phyloP scores from a whole-genome alignment of 352 stramenopile species.

The Pythium aphanidermatum region DNA sequence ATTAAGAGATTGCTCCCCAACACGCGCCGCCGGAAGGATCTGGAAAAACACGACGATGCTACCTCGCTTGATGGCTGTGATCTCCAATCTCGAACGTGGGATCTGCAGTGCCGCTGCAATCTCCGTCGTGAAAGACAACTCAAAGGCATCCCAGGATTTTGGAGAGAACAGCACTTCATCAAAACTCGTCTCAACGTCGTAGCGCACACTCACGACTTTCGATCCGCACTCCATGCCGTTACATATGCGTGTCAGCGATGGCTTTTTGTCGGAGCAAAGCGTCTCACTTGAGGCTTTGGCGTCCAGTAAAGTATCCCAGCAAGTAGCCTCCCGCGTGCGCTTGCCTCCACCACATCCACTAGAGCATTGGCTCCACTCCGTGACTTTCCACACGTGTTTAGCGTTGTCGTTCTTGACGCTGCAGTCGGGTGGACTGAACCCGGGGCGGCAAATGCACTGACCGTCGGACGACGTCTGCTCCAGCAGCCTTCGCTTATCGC shows the following conservation, averaged over 20 bases:
- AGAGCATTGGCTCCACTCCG: slow-evolving; percentile 45
- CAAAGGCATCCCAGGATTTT: slow-evolving; percentile 44
- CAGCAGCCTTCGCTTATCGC: not conserved
- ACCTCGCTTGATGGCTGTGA: slow-evolving; percentile 43
- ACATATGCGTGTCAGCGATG: slow-evolving; percentile 55
- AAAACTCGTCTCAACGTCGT: slow-evolving; percentile 70
- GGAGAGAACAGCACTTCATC: slow-evolving; percentile 66
- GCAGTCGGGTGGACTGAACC: slow-evolving; percentile 58
- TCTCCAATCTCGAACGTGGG: slow-evolving; percentile 41
- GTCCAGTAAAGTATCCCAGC: slow-evolving; percentile 27
- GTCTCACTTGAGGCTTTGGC: slow-evolving; percentile 19
- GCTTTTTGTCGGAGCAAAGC: slow-evolving; percentile 34
- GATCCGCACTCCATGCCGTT: slow-evolving; percentile 74
- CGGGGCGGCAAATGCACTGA: slow-evolving; percentile 57
- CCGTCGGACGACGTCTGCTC: slow-evolving; percentile 13
- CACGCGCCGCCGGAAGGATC: slow-evolving; percentile 50
- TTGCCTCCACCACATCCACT: slow-evolving; percentile 61
- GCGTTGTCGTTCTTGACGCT: slow-evolving; percentile 38
- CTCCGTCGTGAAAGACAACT: slow-evolving; percentile 59
- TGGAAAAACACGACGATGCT: slow-evolving; percentile 66
- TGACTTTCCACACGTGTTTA: slow-evolving; percentile 45
- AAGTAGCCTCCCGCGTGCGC: slow-evolving; percentile 34
- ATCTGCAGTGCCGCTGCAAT: slow-evolving; percentile 56
- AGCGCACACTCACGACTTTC: slow-evolving; percentile 57
- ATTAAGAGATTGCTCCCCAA: slow-evolving; percentile 55